A percentile compares a stretch with the other conserved stretches of the same genome.
Conservation (phyloP, 495 filamentous ascomycete genomes). For the Penicillium cataractarum region DNA sequence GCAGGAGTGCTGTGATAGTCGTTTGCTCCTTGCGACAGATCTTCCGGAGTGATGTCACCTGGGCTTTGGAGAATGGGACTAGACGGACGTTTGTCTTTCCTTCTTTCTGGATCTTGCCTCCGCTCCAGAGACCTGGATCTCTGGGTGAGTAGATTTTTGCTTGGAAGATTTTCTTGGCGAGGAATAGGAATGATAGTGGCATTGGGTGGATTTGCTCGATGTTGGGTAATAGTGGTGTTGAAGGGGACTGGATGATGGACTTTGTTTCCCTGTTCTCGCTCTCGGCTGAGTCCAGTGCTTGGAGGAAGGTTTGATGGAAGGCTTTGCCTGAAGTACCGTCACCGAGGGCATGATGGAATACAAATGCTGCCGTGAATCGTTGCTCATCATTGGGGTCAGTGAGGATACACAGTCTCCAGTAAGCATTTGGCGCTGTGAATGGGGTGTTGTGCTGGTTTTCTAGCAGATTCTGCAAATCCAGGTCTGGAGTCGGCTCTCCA, state of each 20-base stretch:
- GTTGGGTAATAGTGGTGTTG: conserved; percentile 35
- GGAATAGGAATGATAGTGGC: conserved; percentile 31
- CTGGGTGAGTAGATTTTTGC: conserved; percentile 27
- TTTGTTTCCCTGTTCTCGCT: conserved; percentile 28
- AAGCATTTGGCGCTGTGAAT: conserved; percentile 36
- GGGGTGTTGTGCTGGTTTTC: conserved; percentile 41
- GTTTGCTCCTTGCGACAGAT: conserved; percentile 37
- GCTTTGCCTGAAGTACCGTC: conserved; percentile 43
- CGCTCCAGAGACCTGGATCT: conserved; percentile 29
- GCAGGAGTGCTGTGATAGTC: conserved; percentile 42
- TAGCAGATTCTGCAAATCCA: conserved; percentile 40
- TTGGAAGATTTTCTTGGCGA: conserved; percentile 33
- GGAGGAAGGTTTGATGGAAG: conserved; percentile 37
- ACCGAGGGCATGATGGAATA: conserved; percentile 42
- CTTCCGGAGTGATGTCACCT: conserved; percentile 24
- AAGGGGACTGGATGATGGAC: conserved; percentile 29
- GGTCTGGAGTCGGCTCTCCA: conserved; percentile 27
- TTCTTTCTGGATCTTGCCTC: conserved; percentile 27
- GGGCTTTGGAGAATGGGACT: conserved; percentile 24
- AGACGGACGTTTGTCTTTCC: conserved; percentile 25
- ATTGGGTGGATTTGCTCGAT: conserved; percentile 30
- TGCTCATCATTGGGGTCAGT: conserved; percentile 21
- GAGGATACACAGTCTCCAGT: conserved; percentile 45
- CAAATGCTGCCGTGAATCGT: conserved; percentile 40
- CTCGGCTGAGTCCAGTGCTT: conserved; percentile 23